Evolutionary conservation across 2,329 filamentous ascomycete species (phyloP).

Genomic region (Dactylonectria macrodidyma): DNA sequence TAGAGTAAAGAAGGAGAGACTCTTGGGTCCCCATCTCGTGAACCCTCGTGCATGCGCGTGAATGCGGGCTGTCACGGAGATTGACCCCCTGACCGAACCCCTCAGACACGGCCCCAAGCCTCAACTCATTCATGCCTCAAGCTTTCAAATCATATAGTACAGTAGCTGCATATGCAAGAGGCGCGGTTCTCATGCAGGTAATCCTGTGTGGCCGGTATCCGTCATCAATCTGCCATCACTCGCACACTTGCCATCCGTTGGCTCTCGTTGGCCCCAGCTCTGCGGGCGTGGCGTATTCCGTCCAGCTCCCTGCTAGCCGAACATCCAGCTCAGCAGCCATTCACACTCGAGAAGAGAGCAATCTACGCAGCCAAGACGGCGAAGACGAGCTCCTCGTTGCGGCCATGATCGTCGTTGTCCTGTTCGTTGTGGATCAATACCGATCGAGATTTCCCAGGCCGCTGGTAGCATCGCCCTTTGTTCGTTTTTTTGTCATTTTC

Average conservation of each 20-base stretch:
- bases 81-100: background rate
- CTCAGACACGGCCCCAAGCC: background rate
- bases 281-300: conserved; percentile 25
- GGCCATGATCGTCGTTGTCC: conserved; percentile 7
- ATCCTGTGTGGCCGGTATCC: conserved; percentile 28
- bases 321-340: conserved; percentile 3
- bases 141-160: conserved; percentile 4
- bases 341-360: conserved; percentile 20
- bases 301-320: conserved; percentile 13
- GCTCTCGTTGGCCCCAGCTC: conserved; percentile 29
- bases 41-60: background rate
- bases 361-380: background rate
- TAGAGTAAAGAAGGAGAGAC: no score
- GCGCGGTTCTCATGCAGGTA: conserved; percentile 14
- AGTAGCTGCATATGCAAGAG: background rate
- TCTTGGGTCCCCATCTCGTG: background rate
- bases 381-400: background rate
- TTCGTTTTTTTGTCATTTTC: conserved; percentile 20
- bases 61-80: background rate
- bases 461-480: conserved; percentile 1
- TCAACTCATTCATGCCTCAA: background rate
- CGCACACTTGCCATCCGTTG: conserved; percentile 18
- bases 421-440: conserved; percentile 22
- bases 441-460: conserved; percentile 25
- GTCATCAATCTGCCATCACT: conserved; percentile 16